Base-by-base conservation (phyloP, 2,329 filamentous ascomycete species). In the Arthrobotrys pseudoclavata region DNA sequence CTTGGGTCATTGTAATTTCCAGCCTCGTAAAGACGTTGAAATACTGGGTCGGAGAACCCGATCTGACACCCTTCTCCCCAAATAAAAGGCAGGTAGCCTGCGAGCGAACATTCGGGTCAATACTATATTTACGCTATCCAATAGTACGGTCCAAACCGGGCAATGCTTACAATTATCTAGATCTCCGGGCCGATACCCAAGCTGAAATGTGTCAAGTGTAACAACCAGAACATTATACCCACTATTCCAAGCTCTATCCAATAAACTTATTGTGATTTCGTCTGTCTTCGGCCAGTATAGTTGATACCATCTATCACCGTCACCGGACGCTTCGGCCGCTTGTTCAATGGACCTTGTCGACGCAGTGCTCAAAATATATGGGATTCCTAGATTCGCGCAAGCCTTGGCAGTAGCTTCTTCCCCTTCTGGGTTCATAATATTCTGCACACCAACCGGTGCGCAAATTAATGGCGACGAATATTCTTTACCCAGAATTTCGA, bases 281-380 rank as follows among this genome's bases (percentile, higher is more conserved):
- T 93, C 87, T 68, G 88, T 87, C 20, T 86, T 84, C 0, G 91
- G 91, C 90, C 91, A 93, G 84, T 94, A 94, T 0, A 94, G 86
- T 82, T 94, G 91, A 82, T 87, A 94, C 90, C 90, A 94, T 10
- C 90, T 85, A 34, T 87, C 85, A 0, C 88, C 88, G 4, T 87
- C 83, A 0, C 87, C 87, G 62, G 87, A 89, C 0, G 88, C 89
- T 6, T 85, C 81, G 0, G 89, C 90, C 0, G 92, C 87, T 61
- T 92, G 88, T 82, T 92, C 91, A 72, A 93, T 90, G 34, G 87
- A 86, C 1, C 87, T 87, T 13, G 74, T 77, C 2, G 89, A 87
- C 0, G 91, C 90, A 0, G 91, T 92, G 76, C 87, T 90, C 60
- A 92, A 84, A 64, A 89, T 89, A 83, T 89, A 92, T 0, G 91